These are phyloP conservation scores for Monosporascus cannonballus DNA, from an alignment of 2,329 filamentous ascomycete genomes.

Conservation along the genomic window DNA sequence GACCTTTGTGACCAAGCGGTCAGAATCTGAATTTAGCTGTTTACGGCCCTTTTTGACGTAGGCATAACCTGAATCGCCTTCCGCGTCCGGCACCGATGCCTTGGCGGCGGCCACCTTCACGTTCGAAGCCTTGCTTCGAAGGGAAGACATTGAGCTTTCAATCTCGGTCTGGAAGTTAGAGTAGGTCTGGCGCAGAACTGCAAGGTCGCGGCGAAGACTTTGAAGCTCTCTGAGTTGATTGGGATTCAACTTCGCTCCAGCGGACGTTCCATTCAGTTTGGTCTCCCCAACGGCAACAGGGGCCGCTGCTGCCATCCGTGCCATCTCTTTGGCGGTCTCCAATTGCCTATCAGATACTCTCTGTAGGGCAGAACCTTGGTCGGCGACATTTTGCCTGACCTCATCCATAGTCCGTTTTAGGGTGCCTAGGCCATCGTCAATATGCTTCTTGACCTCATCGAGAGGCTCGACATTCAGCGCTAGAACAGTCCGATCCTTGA, in stretches of 20 bases:
- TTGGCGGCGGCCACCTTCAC: constrained; percentile 73
- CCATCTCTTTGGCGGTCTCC: constrained; percentile 82
- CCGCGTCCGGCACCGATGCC: constrained; percentile 62
- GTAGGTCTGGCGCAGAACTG: constrained; percentile 88
- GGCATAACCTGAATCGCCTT: constrained; percentile 72
- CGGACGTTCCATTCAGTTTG: constrained; percentile 27
- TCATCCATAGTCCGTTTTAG: constrained; percentile 80
- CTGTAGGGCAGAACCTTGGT: constrained; percentile 76
- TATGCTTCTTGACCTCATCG: constrained; percentile 93
- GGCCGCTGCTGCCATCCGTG: constrained; percentile 46
- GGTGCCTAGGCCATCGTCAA: constrained; percentile 82
- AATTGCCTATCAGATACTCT: constrained; percentile 86
- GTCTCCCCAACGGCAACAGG: constrained; percentile 46
- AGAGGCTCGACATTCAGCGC: constrained; percentile 88
- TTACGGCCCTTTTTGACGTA: constrained; percentile 88
- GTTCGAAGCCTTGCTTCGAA: constrained; percentile 73
- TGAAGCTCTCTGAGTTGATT: constrained; percentile 73
- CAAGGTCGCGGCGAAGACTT: constrained; percentile 77
- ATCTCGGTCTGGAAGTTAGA: constrained; percentile 86
- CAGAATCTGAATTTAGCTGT: constrained; percentile 77
- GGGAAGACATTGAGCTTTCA: constrained; percentile 75
- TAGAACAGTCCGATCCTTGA: constrained; percentile 93
- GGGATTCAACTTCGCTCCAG: constrained; percentile 41
- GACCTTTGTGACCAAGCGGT: constrained; percentile 83
- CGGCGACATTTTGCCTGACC: constrained; percentile 75